These are phyloP conservation scores for Sclerospora graminicola DNA, from an alignment of 352 stramenopile genomes.

Conservation along the genomic window DNA sequence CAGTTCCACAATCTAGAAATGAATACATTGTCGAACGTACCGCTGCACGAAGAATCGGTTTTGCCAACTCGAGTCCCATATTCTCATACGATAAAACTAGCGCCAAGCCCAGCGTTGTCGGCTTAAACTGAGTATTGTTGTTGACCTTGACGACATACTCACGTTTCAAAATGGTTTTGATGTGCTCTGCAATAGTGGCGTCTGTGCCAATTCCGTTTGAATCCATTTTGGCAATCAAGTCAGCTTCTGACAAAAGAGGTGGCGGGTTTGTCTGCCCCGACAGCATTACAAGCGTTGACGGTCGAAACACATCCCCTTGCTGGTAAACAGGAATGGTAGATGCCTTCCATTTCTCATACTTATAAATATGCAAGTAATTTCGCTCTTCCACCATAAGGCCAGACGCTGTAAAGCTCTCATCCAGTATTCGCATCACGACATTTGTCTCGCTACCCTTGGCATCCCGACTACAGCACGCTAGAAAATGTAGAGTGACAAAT, in stretches of 20 bases:
- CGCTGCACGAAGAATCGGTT: slow-evolving; percentile 88
- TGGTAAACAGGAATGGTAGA: slow-evolving; percentile 82
- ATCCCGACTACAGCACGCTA: slow-evolving; percentile 96
- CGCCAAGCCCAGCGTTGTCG: slow-evolving; percentile 83
- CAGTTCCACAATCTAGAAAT: neutral
- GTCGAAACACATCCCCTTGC: slow-evolving; percentile 60
- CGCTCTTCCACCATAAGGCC: slow-evolving; percentile 87
- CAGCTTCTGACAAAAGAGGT: slow-evolving; percentile 83
- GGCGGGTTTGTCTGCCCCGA: slow-evolving; percentile 77
- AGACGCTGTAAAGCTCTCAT: slow-evolving; percentile 81
- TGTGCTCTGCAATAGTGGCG: slow-evolving; percentile 95
- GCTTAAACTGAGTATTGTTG: slow-evolving; percentile 88
- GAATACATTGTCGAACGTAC: slow-evolving; percentile 23
- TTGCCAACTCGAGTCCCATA: slow-evolving; percentile 94
- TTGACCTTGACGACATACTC: slow-evolving; percentile 95
- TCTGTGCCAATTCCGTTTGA: slow-evolving; percentile 92
- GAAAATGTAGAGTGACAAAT: slow-evolving; percentile 95
- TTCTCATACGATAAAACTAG: slow-evolving; percentile 89
- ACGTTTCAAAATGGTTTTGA: slow-evolving; percentile 97
- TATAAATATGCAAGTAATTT: slow-evolving; percentile 94
- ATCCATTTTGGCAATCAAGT: slow-evolving; percentile 93
- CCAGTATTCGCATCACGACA: slow-evolving; percentile 79
- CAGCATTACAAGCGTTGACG: slow-evolving; percentile 58
- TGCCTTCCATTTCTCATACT: slow-evolving; percentile 89
- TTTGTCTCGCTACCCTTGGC: slow-evolving; percentile 85